phyloP scores from a whole-genome alignment of 164 flowering plant species.

The Umbilicus rupestris region DNA sequence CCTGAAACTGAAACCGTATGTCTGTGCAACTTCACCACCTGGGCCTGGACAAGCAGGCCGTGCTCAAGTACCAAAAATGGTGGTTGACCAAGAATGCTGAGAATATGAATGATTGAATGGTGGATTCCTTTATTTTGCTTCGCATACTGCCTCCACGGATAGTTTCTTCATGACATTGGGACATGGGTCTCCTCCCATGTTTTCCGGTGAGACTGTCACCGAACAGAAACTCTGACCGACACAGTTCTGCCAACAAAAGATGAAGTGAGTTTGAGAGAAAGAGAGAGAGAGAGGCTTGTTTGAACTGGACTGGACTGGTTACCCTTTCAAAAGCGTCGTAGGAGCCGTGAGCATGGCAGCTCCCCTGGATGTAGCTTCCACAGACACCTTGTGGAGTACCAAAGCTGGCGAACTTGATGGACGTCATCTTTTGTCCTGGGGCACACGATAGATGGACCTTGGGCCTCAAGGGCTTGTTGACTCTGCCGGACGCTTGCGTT shows the following conservation, averaged over 20 bases:
- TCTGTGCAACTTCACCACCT: slow-evolving; percentile 51
- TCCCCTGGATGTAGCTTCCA: slow-evolving; percentile 73
- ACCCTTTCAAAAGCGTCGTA: slow-evolving; percentile 76
- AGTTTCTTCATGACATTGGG: slow-evolving; percentile 60
- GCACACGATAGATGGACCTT: slow-evolving; percentile 74
- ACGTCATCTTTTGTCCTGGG: slow-evolving; percentile 69
- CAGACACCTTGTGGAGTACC: slow-evolving; percentile 89
- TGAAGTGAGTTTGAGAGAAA: neutral
- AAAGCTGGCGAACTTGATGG: slow-evolving; percentile 95
- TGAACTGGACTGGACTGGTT: neutral
- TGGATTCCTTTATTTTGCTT: slow-evolving; percentile 14
- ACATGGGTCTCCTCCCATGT: slow-evolving; percentile 85
- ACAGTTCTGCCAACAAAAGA: too few species aligned
- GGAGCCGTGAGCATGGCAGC: slow-evolving; percentile 76
- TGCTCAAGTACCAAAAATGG: slow-evolving; percentile 11
- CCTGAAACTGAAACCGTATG: too few species aligned
- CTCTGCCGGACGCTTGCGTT: slow-evolving; percentile 61
- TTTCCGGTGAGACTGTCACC: slow-evolving; percentile 64
- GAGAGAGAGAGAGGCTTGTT: too few species aligned
- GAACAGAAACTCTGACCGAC: slow-evolving; percentile 71
- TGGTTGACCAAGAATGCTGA: neutral
- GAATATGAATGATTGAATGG: too few species aligned
- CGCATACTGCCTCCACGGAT: slow-evolving; percentile 57
- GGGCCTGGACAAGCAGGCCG: too few species aligned
- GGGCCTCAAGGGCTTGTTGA: slow-evolving; percentile 53